Percentiles rank a stretch among this genome's conserved stretches.
These are phyloP conservation scores for Suillus bovinus DNA, from an alignment of 768 basidiomycete species.

Conservation along the genomic window DNA sequence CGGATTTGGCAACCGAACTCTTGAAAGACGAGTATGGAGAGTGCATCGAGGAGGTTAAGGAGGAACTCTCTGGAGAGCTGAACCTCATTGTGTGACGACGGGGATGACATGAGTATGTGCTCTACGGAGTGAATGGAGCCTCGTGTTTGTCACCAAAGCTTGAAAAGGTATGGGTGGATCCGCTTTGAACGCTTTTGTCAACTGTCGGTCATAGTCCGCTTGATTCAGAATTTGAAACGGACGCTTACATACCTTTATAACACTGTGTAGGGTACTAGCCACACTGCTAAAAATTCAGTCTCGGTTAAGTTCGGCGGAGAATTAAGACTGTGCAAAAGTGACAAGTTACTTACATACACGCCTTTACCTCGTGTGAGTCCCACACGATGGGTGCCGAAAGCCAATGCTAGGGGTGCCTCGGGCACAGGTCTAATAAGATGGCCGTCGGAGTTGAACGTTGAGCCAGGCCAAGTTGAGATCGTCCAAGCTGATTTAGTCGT, in stretches of 20 bases:
- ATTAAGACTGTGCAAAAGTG: not conserved
- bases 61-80: slow-evolving; percentile 38
- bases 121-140: not conserved
- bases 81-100: slow-evolving; percentile 34
- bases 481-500: no score
- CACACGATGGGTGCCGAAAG: not conserved
- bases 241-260: not conserved
- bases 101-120: slow-evolving; percentile 15
- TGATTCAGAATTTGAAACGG: not conserved
- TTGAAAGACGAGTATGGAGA: slow-evolving; percentile 48
- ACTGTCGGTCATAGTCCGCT: not conserved
- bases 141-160: not conserved
- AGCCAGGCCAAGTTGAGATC: not conserved
- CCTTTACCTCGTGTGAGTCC: not conserved
- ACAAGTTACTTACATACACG: not conserved
- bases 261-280: not conserved
- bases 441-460: not conserved
- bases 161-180: not conserved
- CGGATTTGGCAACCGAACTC: slow-evolving; percentile 54
- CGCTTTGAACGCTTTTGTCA: not conserved
- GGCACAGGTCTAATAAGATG: not conserved
- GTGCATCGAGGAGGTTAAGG: slow-evolving; percentile 45
- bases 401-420: not conserved
- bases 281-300: not conserved
- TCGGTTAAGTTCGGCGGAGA: not conserved